phyloP scores from a whole-genome alignment of 2,329 filamentous ascomycete species.

The Magnaporthiopsis poae region DNA sequence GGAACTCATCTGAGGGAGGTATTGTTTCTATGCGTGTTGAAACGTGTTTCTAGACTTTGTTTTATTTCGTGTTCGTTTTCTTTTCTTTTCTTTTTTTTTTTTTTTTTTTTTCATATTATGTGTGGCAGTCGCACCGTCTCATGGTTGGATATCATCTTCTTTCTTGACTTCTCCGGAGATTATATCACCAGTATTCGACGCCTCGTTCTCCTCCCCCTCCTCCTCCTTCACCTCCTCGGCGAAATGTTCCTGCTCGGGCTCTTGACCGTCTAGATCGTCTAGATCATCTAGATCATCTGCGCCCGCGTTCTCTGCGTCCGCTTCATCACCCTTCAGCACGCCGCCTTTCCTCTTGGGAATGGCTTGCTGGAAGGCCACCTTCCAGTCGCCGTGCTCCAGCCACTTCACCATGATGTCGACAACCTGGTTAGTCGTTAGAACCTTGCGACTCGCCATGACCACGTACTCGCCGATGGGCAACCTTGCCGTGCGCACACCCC shows the following conservation, averaged over 20 bases:
- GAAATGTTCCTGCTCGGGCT: constrained; percentile 17
- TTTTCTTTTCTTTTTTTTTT: background rate
- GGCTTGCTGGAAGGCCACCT: constrained; percentile 72
- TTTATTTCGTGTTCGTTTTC: background rate
- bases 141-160: background rate
- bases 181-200: constrained; percentile 20
- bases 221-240: constrained; percentile 20
- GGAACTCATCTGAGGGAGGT: background rate
- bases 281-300: constrained; percentile 20
- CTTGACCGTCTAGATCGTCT: constrained; percentile 21
- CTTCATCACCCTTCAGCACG: constrained; percentile 40
- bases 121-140: too few species aligned
- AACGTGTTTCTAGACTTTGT: background rate
- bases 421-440: constrained; percentile 90
- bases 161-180: constrained; percentile 8
- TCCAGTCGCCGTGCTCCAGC: constrained; percentile 87
- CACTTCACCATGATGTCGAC: constrained; percentile 92
- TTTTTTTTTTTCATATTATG: background rate
- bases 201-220: constrained; percentile 21
- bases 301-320: constrained; percentile 19
- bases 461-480: constrained; percentile 93
- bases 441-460: constrained; percentile 75
- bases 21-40: background rate
- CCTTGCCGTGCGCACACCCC: constrained; percentile 76
- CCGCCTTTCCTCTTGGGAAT: constrained; percentile 88